phyloP scores from a whole-genome alignment of 2,329 filamentous ascomycete species.

The Anthostomella pinea region DNA sequence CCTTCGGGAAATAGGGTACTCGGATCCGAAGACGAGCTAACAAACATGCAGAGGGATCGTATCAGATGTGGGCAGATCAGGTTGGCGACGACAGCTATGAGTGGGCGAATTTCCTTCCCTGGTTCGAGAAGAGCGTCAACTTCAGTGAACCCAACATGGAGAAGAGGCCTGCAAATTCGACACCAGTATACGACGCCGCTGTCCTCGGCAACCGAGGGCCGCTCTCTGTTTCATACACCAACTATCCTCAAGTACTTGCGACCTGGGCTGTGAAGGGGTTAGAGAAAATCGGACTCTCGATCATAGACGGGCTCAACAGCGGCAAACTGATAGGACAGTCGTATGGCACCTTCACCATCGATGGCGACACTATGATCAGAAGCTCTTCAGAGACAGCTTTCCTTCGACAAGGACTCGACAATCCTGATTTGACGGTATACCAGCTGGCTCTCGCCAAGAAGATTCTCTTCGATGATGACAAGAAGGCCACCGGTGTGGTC shows the following conservation, averaged over 20 bases:
- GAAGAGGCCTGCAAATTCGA: slow-evolving; percentile 27
- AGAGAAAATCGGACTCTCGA: slow-evolving; percentile 38
- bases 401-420: slow-evolving; percentile 11
- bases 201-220: slow-evolving; percentile 35
- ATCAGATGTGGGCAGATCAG: slow-evolving; percentile 24
- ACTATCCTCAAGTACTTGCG: slow-evolving; percentile 38
- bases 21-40: too few relatives aligned
- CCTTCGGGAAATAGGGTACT: too few relatives aligned
- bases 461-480: slow-evolving; percentile 16
- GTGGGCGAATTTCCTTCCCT: slow-evolving; percentile 25
- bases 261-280: slow-evolving; percentile 39
- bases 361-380: slow-evolving; percentile 14
- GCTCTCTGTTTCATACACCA: slow-evolving; percentile 40
- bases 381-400: slow-evolving; percentile 16
- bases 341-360: slow-evolving; percentile 17
- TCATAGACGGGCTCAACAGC: slow-evolving; percentile 36
- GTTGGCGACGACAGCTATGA: slow-evolving; percentile 24
- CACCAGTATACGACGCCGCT: slow-evolving; percentile 24
- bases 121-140: slow-evolving; percentile 24
- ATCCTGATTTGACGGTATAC: slow-evolving; percentile 16
- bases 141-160: slow-evolving; percentile 23
- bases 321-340: slow-evolving; percentile 34
- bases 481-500: slow-evolving; percentile 15
- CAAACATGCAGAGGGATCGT: slow-evolving; percentile 21
- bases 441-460: slow-evolving; percentile 17